Evolutionary conservation across 495 filamentous ascomycete genomes (phyloP).

Genomic region (Xylaria curta): DNA sequence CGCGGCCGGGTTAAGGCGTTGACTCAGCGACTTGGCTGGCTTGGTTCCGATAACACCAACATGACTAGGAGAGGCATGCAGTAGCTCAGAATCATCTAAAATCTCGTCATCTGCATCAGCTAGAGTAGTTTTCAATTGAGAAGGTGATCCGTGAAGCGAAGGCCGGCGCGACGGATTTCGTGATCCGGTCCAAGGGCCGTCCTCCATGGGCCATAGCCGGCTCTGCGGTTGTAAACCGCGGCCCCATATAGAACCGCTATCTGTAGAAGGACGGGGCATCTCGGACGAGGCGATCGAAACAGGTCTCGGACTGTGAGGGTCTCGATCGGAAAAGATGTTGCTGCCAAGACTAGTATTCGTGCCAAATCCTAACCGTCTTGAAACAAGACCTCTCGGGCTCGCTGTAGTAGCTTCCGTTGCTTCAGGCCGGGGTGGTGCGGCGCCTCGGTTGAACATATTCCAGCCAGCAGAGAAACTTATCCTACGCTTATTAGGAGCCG

Average conservation of each 20-base stretch:
- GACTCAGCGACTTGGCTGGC: constrained; percentile 51
- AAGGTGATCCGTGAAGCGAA: constrained; percentile 56
- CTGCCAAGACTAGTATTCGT: constrained; percentile 69
- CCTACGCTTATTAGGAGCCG: constrained; percentile 49
- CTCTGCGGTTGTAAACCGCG: constrained; percentile 41
- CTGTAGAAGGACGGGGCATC: constrained; percentile 79
- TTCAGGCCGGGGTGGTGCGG: constrained; percentile 45
- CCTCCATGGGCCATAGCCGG: constrained; percentile 52
- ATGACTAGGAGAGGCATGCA: constrained; percentile 48
- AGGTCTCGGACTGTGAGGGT: constrained; percentile 74
- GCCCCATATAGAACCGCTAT: constrained; percentile 65
- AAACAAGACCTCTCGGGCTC: constrained; percentile 45
- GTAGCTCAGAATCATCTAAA: constrained; percentile 51
- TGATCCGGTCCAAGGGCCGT: constrained; percentile 49
- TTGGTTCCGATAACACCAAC: constrained; percentile 58
- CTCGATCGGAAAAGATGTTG: constrained; percentile 69
- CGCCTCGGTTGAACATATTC: constrained; percentile 66
- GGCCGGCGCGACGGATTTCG: constrained; percentile 54
- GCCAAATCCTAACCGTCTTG: constrained; percentile 67
- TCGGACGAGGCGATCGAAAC: constrained; percentile 82
- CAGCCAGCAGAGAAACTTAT: constrained; percentile 57
- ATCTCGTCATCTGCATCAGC: constrained; percentile 59
- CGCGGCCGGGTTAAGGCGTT: constrained; percentile 58
- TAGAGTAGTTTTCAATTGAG: constrained; percentile 55
- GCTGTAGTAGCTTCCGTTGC: constrained; percentile 42